Conservation (phyloP, 495 filamentous ascomycete genomes). For the Copromyces sp. region DNA sequence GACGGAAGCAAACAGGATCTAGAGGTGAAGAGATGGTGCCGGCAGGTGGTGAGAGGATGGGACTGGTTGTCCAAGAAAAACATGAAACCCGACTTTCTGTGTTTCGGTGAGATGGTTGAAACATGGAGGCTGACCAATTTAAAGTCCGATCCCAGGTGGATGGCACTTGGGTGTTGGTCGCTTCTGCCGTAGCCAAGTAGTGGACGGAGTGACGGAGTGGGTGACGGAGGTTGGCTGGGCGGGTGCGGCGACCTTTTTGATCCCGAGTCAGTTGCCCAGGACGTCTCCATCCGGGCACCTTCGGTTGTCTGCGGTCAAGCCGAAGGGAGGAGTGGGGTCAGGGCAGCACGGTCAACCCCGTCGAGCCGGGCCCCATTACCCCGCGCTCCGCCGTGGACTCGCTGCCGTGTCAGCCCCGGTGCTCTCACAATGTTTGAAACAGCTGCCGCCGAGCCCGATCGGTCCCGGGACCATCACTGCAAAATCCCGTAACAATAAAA, state of each 20-base stretch:
- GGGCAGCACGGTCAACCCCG: not conserved
- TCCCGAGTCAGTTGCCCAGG: not conserved
- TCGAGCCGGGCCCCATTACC: not conserved
- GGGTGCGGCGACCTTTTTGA: not conserved
- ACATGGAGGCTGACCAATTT: not conserved
- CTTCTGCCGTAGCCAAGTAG: not conserved
- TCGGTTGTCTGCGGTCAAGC: not conserved
- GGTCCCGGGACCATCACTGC: not conserved
- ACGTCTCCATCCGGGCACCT: not conserved
- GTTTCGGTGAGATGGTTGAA: not conserved
- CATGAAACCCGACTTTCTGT: not conserved
- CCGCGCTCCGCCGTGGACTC: not conserved
- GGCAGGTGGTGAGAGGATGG: not conserved
- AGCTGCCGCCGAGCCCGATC: not conserved
- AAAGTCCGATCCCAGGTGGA: not conserved
- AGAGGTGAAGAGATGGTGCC: not conserved
- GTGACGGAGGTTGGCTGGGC: not conserved
- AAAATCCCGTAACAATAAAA: not conserved
- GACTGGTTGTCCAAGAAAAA: not conserved
- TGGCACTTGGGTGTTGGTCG: not conserved
- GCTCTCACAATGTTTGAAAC: not conserved
- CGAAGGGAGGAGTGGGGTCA: not conserved
- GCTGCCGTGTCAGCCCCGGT: not conserved
- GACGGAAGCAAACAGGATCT: not conserved
- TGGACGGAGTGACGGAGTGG: not conserved